Evolutionary conservation across 495 filamentous ascomycete genomes (phyloP).

Genomic region (Penicillium herquei): DNA sequence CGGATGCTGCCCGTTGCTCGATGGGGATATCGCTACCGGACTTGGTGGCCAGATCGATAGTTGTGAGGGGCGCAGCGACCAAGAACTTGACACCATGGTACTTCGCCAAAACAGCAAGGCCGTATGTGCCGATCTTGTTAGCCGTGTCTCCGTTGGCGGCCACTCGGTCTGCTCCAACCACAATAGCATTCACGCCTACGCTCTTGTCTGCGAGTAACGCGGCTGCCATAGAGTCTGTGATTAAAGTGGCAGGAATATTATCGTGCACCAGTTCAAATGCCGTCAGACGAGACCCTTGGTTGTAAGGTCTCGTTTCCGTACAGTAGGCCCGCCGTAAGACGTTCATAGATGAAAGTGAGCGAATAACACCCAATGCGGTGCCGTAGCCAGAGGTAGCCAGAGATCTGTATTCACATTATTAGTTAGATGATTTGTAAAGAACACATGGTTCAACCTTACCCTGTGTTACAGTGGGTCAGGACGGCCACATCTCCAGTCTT

Average conservation of each 20-base stretch:
- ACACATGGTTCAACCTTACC: constrained; percentile 48
- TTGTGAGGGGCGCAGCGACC: constrained; percentile 91
- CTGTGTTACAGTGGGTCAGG: constrained; percentile 96
- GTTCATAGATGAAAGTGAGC: constrained; percentile 65
- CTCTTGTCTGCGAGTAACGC: constrained; percentile 66
- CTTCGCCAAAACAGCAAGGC: constrained; percentile 78
- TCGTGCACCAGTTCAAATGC: constrained; percentile 96
- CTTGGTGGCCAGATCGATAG: constrained; percentile 79
- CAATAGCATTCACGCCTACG: constrained; percentile 71
- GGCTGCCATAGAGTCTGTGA: constrained; percentile 96
- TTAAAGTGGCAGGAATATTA: constrained; percentile 84
- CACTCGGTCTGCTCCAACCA: constrained; percentile 94
- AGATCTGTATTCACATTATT: constrained; percentile 51
- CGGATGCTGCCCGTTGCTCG: constrained; percentile 75
- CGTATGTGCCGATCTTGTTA: constrained; percentile 98
- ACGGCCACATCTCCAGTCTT: constrained; percentile 57
- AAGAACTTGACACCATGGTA: constrained; percentile 91
- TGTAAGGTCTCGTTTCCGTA: constrained; percentile 96
- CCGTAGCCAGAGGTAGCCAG: constrained; percentile 96
- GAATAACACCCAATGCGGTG: constrained; percentile 91
- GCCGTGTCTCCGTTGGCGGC: constrained; percentile 96
- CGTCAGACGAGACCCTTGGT: constrained; percentile 92
- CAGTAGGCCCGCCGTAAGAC: constrained; percentile 80
- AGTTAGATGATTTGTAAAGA: background rate
- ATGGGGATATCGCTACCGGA: constrained; percentile 79